A percentile compares a stretch with the other conserved stretches of the same genome.
Conservation (phyloP, 139 green algal genomes). For the Deuterostichococcus epilithicus region DNA sequence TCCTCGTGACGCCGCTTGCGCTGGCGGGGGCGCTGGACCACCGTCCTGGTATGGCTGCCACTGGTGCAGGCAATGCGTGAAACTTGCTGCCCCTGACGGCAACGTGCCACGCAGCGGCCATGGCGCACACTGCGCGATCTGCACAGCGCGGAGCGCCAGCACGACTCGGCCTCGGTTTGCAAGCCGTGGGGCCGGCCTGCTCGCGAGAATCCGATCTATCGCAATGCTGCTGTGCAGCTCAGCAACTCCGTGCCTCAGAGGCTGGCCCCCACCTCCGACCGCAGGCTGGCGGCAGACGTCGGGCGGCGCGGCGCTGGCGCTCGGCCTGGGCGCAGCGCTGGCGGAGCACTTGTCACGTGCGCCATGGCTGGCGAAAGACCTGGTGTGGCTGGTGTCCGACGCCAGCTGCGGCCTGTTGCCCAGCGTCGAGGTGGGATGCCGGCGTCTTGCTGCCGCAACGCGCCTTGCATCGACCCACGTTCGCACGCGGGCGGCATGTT, state of each 20-base stretch:
- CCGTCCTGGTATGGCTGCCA: not conserved
- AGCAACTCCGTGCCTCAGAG: too few species aligned
- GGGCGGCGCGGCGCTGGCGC: conserved; percentile 16
- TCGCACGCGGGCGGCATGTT: too few species aligned
- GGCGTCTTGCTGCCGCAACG: not conserved
- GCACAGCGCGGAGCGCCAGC: too few species aligned
- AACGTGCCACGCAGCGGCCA: not conserved
- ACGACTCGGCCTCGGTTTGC: too few species aligned
- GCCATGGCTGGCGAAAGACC: conserved; percentile 63
- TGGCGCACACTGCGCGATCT: too few species aligned
- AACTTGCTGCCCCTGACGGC: too few species aligned
- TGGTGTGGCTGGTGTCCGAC: conserved; percentile 67
- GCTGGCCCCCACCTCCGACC: too few species aligned
- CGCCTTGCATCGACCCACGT: too few species aligned
- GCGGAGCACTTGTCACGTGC: conserved; percentile 34
- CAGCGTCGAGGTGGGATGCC: conserved; percentile 14
- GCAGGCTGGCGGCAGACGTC: not conserved
- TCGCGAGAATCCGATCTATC: too few species aligned
- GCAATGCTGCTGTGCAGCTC: too few species aligned
- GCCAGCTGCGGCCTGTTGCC: conserved; percentile 34
- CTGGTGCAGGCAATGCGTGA: too few species aligned
- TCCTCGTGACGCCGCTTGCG: conserved; percentile 47
- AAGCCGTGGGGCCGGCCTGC: too few species aligned
- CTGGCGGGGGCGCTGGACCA: not conserved
- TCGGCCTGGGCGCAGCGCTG: conserved; percentile 24